Percentiles rank a stretch among this genome's conserved stretches.
Conservation (phyloP, 2,329 filamentous ascomycete species). For the Ophiostoma populinum region DNA sequence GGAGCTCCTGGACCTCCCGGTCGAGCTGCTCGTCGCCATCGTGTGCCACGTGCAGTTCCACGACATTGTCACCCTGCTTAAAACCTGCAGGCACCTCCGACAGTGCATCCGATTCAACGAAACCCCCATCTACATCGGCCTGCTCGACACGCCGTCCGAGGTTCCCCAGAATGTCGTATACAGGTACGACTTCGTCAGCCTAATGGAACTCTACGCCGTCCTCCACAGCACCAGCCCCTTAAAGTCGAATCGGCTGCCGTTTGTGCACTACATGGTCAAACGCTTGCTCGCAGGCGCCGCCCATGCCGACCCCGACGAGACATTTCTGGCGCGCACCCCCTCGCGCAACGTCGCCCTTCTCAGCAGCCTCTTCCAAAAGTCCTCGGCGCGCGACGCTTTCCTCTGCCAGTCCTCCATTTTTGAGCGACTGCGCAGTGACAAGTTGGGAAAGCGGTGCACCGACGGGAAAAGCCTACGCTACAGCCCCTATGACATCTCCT, state of each 20-base stretch:
- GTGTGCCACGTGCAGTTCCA: constrained; percentile 35
- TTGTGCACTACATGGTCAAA: constrained; percentile 29
- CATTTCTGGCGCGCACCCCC: constrained; percentile 16
- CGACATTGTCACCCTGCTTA: constrained; percentile 35
- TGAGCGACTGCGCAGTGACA: constrained; percentile 19
- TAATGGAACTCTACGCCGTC: constrained; percentile 26
- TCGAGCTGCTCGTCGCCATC: constrained; percentile 47
- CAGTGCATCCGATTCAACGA: constrained; percentile 35
- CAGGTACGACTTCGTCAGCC: no score
- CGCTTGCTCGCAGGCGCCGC: constrained; percentile 28
- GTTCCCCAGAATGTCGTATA: no score
- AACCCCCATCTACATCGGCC: no score
- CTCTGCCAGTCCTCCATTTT: constrained; percentile 48
- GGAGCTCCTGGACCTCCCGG: constrained; percentile 29
- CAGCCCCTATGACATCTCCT: constrained; percentile 17
- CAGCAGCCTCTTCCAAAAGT: constrained; percentile 24
- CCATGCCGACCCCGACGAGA: constrained; percentile 14
- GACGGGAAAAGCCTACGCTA: background rate
- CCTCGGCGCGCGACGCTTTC: constrained; percentile 38
- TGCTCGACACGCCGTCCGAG: no score
- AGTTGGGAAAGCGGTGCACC: no score
- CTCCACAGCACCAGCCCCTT: constrained; percentile 19
- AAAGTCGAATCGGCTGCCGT: constrained; percentile 28
- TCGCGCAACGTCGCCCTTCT: constrained; percentile 33
- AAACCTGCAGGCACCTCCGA: constrained; percentile 34